Evolutionary conservation across 2,329 filamentous ascomycete genomes (phyloP), one percentile per base, ranked within the genome.

Genomic region (Claviceps sp.): DNA sequence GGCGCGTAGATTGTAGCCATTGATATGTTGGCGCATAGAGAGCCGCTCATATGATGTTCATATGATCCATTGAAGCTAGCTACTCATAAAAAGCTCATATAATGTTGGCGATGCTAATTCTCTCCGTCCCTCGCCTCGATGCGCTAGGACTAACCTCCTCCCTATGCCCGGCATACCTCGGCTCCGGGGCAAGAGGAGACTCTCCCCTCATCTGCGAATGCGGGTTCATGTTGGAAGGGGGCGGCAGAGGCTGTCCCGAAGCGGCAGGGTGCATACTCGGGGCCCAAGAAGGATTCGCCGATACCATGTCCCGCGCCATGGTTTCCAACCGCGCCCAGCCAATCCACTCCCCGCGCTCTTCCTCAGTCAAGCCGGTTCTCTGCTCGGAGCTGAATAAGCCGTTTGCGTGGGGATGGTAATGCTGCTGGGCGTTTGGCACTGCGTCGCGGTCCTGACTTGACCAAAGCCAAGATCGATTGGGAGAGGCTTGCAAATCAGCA

Each of bases 391-490:
- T 77, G 59, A 67, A 72, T 17, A 73, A 61, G 7, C 65, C 66
- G 47, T 65, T 71, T 26, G 68, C 68, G 51, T 56, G 44, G 51
- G 64, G 56, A 57, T 59, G 52, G 24, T 58, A 37, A 2, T 58
- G 52, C 39, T 47, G 48, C 46, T 58, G 49, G 48, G 53, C 8
- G 56, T 51, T 55, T 43, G 59, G 61, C 39, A 58, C 56, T 10
- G 61, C 55, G 43, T 76, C 74, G 43, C 67, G 65, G 59, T 85
- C 82, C 39, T 75, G 75, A 34, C 78, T 75, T 60, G 78, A 70
- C 91, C 90, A 96, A 4, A 90, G 78, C 91, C 91, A 97, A 13
- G 84, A 83, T 39, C 80, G 80, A 50, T 89, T 84, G 0, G 77
- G 74, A n/a, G 78, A 81, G 1, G 84, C 86, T 67, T 97, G 91